A percentile compares a stretch with the other conserved stretches of the same genome.
Conservation (phyloP, 441 rosid genomes). For the Aleurites moluccanus region DNA sequence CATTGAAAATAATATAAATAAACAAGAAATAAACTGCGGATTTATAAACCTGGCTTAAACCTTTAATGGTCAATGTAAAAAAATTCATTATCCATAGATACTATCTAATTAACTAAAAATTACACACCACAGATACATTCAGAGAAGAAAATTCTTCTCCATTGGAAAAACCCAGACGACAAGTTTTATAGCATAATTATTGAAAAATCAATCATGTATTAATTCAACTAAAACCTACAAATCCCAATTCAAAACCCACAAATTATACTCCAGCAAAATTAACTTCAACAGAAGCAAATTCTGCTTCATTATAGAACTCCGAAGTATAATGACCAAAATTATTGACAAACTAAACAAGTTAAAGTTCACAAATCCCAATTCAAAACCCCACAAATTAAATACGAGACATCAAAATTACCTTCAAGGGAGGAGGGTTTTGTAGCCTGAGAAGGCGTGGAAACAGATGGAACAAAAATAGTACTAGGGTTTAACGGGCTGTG, state of each 20-base stretch:
- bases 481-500: not conserved
- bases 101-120: not conserved
- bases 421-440: not conserved
- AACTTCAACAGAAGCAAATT: not conserved
- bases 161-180: not conserved
- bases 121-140: not conserved
- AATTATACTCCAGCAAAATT: conserved; percentile 1
- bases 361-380: not conserved
- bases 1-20: not conserved
- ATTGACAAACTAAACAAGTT: not conserved
- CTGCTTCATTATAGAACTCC: not conserved
- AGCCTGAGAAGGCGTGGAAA: conserved; percentile 12
- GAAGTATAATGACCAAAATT: too few relatives aligned
- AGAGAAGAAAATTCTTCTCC: not conserved
- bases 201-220: not conserved
- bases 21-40: not conserved
- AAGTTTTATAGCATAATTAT: not conserved
- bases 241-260: not conserved
- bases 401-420: conserved; percentile 13
- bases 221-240: not conserved
- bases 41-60: not conserved
- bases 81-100: not conserved
- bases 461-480: not conserved
- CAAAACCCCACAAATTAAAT: not conserved
- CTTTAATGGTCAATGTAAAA: not conserved